Evolutionary conservation across 2,329 filamentous ascomycete species (phyloP).

Genomic region (Ceratocystis colombiana): DNA sequence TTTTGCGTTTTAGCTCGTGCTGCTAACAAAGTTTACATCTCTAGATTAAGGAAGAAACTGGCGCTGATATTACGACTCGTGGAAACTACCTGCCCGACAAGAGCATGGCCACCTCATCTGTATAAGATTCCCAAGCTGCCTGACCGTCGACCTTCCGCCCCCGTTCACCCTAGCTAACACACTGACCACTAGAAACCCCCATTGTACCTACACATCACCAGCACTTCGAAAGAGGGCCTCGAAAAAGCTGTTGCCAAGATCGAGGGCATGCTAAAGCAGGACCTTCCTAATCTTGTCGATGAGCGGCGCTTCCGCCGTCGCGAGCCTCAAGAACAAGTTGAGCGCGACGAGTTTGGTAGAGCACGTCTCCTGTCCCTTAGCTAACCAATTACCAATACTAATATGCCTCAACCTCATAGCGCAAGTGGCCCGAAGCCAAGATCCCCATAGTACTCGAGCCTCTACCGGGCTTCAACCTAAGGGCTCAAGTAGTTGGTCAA

Average conservation of each 20-base stretch:
- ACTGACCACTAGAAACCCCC: slow-evolving; percentile 62
- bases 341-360: slow-evolving; percentile 82
- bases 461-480: slow-evolving; percentile 86
- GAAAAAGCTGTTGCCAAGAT: slow-evolving; percentile 81
- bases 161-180: neutral
- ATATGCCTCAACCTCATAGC: slow-evolving; percentile 41
- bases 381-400: slow-evolving; percentile 12
- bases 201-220: slow-evolving; percentile 89
- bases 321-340: slow-evolving; percentile 66
- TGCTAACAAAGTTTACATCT: neutral
- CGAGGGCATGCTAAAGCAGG: slow-evolving; percentile 90
- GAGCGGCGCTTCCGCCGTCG: slow-evolving; percentile 82
- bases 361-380: slow-evolving; percentile 39
- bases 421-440: slow-evolving; percentile 97
- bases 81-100: slow-evolving; percentile 97
- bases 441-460: slow-evolving; percentile 87
- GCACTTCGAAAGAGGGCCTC: slow-evolving; percentile 81
- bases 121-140: slow-evolving; percentile 41
- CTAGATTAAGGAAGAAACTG: slow-evolving; percentile 99
- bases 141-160: too few species aligned
- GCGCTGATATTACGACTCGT: slow-evolving; percentile 97
- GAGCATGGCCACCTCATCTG: slow-evolving; percentile 86
- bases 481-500: slow-evolving; percentile 90
- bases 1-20: neutral
- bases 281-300: slow-evolving; percentile 88